Evolutionary conservation across 2,329 filamentous ascomycete genomes (phyloP).

Genomic region (Sclerotiophoma versabilis): DNA sequence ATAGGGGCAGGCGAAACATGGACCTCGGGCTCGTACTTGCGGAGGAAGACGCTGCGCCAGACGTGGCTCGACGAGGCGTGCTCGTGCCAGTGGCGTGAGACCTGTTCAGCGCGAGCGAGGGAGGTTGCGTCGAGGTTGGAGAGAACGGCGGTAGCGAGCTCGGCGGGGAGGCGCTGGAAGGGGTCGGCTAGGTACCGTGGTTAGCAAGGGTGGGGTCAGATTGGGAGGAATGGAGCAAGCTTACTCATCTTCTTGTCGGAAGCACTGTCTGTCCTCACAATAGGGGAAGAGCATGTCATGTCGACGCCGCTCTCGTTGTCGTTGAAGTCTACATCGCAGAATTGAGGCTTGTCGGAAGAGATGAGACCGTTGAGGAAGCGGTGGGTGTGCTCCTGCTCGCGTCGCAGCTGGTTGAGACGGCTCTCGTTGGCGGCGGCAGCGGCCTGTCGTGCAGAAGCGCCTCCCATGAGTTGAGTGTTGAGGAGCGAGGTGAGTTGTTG

Average conservation of each 20-base stretch:
- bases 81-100: conserved; percentile 64
- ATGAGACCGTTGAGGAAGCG: conserved; percentile 41
- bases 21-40: conserved; percentile 58
- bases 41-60: conserved; percentile 68
- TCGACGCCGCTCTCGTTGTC: conserved; percentile 49
- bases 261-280: conserved; percentile 41
- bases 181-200: conserved; percentile 55
- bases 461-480: conserved; percentile 30
- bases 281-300: conserved; percentile 46
- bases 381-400: conserved; percentile 44
- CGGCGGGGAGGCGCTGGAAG: conserved; percentile 62
- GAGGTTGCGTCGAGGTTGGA: conserved; percentile 66
- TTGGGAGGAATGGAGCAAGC: conserved; percentile 7
- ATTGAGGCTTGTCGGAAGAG: conserved; percentile 21
- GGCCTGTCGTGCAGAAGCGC: conserved; percentile 44
- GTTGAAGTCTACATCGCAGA: conserved; percentile 38
- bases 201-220: conserved; percentile 13
- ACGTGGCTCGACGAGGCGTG: conserved; percentile 65
- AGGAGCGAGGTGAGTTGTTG: conserved; percentile 12
- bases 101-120: conserved; percentile 62
- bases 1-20: conserved; percentile 55
- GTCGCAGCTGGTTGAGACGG: conserved; percentile 35
- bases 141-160: conserved; percentile 66
- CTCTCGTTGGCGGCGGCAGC: conserved; percentile 47
- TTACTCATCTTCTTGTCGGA: conserved; percentile 46